A percentile compares a stretch with the other conserved stretches of the same genome.
Conservation (phyloP, 768 basidiomycete species). For the Mycena albidolilacea region DNA sequence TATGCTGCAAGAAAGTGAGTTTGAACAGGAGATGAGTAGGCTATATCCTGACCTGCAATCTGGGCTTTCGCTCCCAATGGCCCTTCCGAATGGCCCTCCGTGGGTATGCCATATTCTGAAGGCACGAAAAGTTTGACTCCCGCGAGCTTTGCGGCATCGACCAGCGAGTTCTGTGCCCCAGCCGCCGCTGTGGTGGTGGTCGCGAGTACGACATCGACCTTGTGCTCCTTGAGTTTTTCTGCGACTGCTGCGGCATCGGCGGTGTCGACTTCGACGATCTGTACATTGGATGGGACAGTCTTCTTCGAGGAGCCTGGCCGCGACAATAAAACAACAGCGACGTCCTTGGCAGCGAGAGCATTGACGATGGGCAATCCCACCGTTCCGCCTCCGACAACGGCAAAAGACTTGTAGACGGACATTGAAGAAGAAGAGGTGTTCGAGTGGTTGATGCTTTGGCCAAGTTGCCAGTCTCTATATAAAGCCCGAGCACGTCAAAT, state of each 20-base stretch:
- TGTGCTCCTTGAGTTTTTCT: constrained; percentile 47
- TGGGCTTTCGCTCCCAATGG: constrained; percentile 43
- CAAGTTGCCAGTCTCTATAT: background rate
- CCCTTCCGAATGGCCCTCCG: constrained; percentile 48
- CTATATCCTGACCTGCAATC: constrained; percentile 44
- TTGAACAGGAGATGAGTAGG: background rate
- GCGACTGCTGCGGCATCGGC: constrained; percentile 43
- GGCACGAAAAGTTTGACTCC: constrained; percentile 56
- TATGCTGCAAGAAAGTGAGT: constrained; percentile 41
- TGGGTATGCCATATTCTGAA: constrained; percentile 55
- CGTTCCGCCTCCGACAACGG: constrained; percentile 29
- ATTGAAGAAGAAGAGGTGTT: background rate
- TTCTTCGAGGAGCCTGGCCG: constrained; percentile 27
- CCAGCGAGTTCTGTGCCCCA: constrained; percentile 45
- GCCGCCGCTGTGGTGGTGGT: constrained; percentile 47
- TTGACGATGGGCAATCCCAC: constrained; percentile 48
- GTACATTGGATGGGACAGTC: constrained; percentile 39
- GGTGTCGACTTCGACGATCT: constrained; percentile 47
- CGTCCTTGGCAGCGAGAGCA: constrained; percentile 64
- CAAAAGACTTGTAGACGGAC: constrained; percentile 16
- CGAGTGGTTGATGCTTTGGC: background rate
- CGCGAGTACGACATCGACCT: constrained; percentile 53
- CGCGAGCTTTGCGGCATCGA: constrained; percentile 53
- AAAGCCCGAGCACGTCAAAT: too few relatives aligned
- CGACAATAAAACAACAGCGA: constrained; percentile 39